phyloP scores from a whole-genome alignment of 257 asterid genomes.

The Jacaranda mimosifolia region DNA sequence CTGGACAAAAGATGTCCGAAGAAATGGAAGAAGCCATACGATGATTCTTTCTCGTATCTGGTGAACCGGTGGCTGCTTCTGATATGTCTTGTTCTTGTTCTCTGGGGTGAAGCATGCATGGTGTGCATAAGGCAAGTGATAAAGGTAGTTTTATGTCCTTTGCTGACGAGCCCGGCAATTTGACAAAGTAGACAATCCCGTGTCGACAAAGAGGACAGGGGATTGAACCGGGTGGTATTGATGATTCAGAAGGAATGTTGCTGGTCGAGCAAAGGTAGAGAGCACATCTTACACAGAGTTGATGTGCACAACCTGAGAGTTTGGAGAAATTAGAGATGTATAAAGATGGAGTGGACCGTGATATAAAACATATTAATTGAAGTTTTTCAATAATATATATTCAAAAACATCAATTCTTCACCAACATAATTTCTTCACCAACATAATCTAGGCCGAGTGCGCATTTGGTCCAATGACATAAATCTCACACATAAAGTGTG shows the following conservation, averaged over 20 bases:
- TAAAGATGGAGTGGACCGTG: no score
- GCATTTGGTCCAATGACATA: no score
- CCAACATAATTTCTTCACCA: no score
- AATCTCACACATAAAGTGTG: no score
- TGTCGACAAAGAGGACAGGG: slow-evolving; percentile 92
- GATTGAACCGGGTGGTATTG: slow-evolving; percentile 69
- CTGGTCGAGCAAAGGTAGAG: slow-evolving; percentile 81
- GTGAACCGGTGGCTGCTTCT: neutral
- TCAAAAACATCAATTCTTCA: no score
- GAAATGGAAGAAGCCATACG: neutral
- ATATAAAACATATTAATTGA: no score
- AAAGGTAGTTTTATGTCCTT: slow-evolving; percentile 58
- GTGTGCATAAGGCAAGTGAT: slow-evolving; percentile 51
- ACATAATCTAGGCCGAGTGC: no score
- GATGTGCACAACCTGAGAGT: slow-evolving; percentile 71
- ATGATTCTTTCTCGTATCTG: neutral
- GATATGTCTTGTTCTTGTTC: neutral
- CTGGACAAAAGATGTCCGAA: slow-evolving; percentile 40
- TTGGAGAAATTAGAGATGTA: no score
- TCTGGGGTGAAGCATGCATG: neutral
- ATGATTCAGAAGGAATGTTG: slow-evolving; percentile 58
- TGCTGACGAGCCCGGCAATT: slow-evolving; percentile 59
- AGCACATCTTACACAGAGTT: slow-evolving; percentile 77
- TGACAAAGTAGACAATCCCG: slow-evolving; percentile 63
- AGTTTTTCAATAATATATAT: no score